Percentiles rank a stretch among this genome's conserved stretches.
Conservation (phyloP, 1,284 basidiomycete species). For the Boletellus deceptivus region DNA sequence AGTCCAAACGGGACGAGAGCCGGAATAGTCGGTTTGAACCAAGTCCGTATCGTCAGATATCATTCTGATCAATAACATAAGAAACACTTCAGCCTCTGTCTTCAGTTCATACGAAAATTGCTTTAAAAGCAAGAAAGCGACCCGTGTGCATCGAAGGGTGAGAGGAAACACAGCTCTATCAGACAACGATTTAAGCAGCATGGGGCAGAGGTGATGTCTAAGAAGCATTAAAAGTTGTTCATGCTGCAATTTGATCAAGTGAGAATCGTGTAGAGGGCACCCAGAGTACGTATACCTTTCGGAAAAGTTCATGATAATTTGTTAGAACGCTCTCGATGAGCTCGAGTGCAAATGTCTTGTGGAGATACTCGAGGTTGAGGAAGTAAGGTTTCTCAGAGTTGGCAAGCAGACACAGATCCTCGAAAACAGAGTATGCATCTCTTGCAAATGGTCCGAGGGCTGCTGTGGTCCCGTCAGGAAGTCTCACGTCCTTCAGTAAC, state of each 20-base stretch:
- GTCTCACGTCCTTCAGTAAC: slow-evolving; percentile 43
- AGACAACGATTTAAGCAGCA: slow-evolving; percentile 83
- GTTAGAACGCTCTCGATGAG: slow-evolving; percentile 96
- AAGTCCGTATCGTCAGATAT: slow-evolving; percentile 65
- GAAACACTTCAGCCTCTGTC: slow-evolving; percentile 82
- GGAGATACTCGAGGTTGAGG: slow-evolving; percentile 80
- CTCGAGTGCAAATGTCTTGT: slow-evolving; percentile 93
- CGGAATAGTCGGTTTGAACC: slow-evolving; percentile 35
- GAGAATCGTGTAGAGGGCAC: not conserved
- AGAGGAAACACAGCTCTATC: slow-evolving; percentile 86
- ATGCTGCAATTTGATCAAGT: slow-evolving; percentile 48
- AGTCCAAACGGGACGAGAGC: slow-evolving; percentile 76
- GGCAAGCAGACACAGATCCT: slow-evolving; percentile 86
- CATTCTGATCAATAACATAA: slow-evolving; percentile 77
- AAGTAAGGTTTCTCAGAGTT: slow-evolving; percentile 83
- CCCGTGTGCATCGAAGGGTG: slow-evolving; percentile 86
- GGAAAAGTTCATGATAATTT: slow-evolving; percentile 88
- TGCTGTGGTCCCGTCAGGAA: slow-evolving; percentile 64
- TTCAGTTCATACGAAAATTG: slow-evolving; percentile 83
- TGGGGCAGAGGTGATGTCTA: slow-evolving; percentile 85
- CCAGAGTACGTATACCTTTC: slow-evolving; percentile 50
- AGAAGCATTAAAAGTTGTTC: slow-evolving; percentile 82
- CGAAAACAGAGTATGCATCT: slow-evolving; percentile 87
- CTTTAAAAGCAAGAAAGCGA: slow-evolving; percentile 91
- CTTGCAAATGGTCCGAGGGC: slow-evolving; percentile 74